Base-by-base conservation (phyloP, 345 rosid species). In the Leavenworthia alabamica region DNA sequence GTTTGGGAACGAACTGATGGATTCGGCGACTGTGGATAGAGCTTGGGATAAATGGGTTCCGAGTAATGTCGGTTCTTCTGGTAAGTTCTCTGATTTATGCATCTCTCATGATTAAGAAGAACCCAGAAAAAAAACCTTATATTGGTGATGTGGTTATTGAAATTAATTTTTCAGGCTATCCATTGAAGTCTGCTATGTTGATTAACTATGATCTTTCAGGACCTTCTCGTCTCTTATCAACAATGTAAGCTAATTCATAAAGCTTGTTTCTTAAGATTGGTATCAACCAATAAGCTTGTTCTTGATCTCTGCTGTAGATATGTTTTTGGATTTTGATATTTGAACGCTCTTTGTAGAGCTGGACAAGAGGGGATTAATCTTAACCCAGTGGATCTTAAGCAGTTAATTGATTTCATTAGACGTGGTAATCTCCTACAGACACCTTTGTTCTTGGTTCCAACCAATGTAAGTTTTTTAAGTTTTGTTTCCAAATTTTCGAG, bases 11-110 rank as follows among this genome's bases (percentile, higher is more conserved):
- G 7, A 3, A 31, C 17, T 54, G 46, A 88, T 84, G 98, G 98
- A 91, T 53, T 86, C 83, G 82, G 68, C 53, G 50, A 81, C 74
- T 58, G 78, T 80, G 8, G 75, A 75, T 40, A 83, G 54, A 78
- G 64, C 80, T 55, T 88, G 96, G 98, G 84, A 84, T 9, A 84
- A 83, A 75, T 88, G 96, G 96, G 80, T 81, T 57, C 64, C 87
- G 15, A 7, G 56, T 66, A 75, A 72, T 28, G 56, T 91, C 62
- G 86, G 88, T 15, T 77, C 86, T 60, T 69, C 83, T 1, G 89
- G 91, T 83, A 16, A 62, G 63, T 37, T 9, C 44, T 54, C 51
- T 3, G 13, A 47, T 50, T 48, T 26, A 1, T 27, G 1, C 14
- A n/a, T 32, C 16, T 17, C 19, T n/a, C 58, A 32, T 8, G 13